These are phyloP conservation scores for Diatrype stigma DNA, from an alignment of 2,329 filamentous ascomycete species.

Conservation along the genomic window DNA sequence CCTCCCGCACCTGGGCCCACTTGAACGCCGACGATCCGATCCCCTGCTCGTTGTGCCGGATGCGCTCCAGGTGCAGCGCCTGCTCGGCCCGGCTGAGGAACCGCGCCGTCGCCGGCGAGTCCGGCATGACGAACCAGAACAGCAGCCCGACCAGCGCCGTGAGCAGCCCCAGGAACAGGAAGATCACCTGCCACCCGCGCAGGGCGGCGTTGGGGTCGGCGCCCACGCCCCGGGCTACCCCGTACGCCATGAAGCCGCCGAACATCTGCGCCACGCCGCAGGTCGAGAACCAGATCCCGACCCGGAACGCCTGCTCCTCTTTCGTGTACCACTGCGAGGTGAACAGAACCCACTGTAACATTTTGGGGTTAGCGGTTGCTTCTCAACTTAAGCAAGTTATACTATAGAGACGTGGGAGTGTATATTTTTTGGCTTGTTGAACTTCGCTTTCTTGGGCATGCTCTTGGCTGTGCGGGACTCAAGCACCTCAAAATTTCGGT, in stretches of 20 bases:
- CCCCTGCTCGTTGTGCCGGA: slow-evolving; percentile 31
- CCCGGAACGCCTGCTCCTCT: slow-evolving; percentile 19
- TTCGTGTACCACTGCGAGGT: slow-evolving; percentile 26
- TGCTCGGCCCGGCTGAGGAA: slow-evolving; percentile 30
- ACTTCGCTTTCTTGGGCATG: too few species aligned
- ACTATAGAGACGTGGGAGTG: too few species aligned
- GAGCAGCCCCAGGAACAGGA: slow-evolving; percentile 30
- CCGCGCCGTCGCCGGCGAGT: slow-evolving; percentile 27
- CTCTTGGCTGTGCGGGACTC: too few species aligned
- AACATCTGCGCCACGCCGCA: slow-evolving; percentile 32
- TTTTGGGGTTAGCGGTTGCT: too few species aligned
- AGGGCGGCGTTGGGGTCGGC: slow-evolving; percentile 24
- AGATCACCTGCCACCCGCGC: slow-evolving; percentile 33
- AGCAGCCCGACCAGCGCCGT: slow-evolving; percentile 25
- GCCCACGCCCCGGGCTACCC: slow-evolving; percentile 22
- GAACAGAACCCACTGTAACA: slow-evolving; percentile 30
- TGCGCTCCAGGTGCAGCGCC: slow-evolving; percentile 26
- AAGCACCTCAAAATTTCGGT: too few species aligned
- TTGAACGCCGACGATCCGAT: slow-evolving; percentile 32
- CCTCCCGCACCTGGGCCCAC: slow-evolving; percentile 29
- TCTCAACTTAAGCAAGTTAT: too few species aligned
- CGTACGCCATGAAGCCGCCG: slow-evolving; percentile 33
- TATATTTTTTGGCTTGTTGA: too few species aligned
- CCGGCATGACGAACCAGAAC: slow-evolving; percentile 33
- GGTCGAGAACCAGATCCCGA: slow-evolving; percentile 21